Base-by-base conservation (phyloP, 2,329 filamentous ascomycete genomes). In the Cephalotrichum gorgonifer region DNA sequence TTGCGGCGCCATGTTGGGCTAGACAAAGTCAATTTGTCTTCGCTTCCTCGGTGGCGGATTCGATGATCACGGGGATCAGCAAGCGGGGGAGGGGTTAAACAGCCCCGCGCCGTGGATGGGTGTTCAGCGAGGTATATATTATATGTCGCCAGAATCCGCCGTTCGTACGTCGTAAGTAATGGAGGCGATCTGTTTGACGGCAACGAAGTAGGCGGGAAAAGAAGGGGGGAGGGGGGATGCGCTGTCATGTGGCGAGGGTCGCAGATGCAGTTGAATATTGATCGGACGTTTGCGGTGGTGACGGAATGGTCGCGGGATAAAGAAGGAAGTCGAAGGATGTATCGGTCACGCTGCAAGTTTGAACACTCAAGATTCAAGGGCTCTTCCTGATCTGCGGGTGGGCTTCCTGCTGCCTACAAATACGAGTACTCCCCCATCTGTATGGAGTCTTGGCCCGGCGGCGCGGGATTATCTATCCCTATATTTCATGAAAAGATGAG, bases 1-100 rank as follows among this genome's bases (percentile, higher is more conserved):
- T 35, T 49, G 28, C 17, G 28, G 30, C 30, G 47, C 47, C 47
- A 49, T 49, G 6, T 20, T 22, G n/a, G 35, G 35, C n/a, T 20
- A 20, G 35, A 8, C n/a, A 11, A 39, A 39, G 17, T 39, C 35
- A 22, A 38, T 6, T 22, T 11, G n/a, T 17, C 33, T n/a, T 3
- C n/a, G 17, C 8, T 11, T 3, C 33, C 4, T 33, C n/a, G 30
- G 12, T 33, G 8, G 12, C n/a, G 8, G 30, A 6, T n/a, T 17
- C 20, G 3, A 14, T 14, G 33, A 7, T 4, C 20, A 6, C 8
- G 17, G 17, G 9, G 35, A 39, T 39, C 35, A 20, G 35, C 17
- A 20, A 9, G 35, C 17, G 17, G 35, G 35, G 35, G 35, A 38
- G 33, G 33, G 33, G 33, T n/a, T n/a, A n/a, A 31, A 4, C 5